phyloP scores from a whole-genome alignment of 148 eudicot species.

The Vaccinium darrowii region DNA sequence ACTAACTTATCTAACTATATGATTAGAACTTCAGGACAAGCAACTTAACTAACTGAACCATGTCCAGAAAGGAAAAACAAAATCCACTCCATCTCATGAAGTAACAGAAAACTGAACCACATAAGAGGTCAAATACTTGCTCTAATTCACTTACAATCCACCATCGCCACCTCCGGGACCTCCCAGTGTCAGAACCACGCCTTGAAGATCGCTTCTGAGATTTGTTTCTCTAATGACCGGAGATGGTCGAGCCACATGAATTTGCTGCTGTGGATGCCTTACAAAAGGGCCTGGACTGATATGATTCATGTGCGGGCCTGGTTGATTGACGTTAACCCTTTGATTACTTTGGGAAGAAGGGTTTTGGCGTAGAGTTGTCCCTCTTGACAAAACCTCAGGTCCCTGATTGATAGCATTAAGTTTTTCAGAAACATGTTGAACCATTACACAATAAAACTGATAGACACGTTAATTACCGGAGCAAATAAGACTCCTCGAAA shows the following conservation, averaged over 20 bases:
- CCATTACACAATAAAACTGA: background rate
- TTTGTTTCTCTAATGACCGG: slow-evolving; percentile 35
- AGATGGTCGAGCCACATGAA: slow-evolving; percentile 27
- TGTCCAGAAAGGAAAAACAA: background rate
- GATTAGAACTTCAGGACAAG: too few relatives aligned
- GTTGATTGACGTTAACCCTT: slow-evolving; percentile 20
- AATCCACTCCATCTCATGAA: background rate
- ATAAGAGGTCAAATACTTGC: background rate
- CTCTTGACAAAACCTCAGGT: slow-evolving; percentile 41
- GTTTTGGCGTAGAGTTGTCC: slow-evolving; percentile 27
- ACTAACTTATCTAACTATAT: background rate
- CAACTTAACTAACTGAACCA: slow-evolving; percentile 4
- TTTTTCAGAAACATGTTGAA: background rate
- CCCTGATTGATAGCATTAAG: slow-evolving; percentile 31
- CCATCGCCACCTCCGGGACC: slow-evolving; percentile 52
- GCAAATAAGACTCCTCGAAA: slow-evolving; percentile 82
- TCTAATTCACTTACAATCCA: background rate
- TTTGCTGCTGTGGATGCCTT: slow-evolving; percentile 32
- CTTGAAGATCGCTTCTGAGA: slow-evolving; percentile 59
- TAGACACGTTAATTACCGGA: slow-evolving; percentile 44
- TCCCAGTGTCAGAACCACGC: slow-evolving; percentile 78
- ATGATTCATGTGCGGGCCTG: slow-evolving; percentile 21
- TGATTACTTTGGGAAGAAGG: slow-evolving; percentile 26
- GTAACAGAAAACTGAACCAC: background rate
- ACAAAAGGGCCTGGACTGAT: background rate